phyloP scores from a whole-genome alignment of 495 filamentous ascomycete species.

The Thermochaetoides thermophila region DNA sequence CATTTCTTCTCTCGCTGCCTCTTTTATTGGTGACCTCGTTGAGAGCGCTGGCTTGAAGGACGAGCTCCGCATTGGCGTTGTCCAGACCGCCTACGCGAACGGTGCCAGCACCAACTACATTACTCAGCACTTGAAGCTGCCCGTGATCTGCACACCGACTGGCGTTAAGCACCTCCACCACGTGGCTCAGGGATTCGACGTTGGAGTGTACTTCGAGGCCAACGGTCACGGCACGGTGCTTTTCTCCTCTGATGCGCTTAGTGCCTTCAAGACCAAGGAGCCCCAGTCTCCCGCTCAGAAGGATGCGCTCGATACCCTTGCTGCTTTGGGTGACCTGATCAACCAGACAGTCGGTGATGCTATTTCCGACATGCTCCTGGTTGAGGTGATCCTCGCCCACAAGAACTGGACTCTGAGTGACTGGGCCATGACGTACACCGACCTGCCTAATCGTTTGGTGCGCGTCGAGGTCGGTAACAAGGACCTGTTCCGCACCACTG shows the following conservation, averaged over 20 bases:
- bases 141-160: conserved; percentile 83
- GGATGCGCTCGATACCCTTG: conserved; percentile 64
- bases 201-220: conserved; percentile 96
- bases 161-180: conserved; percentile 97
- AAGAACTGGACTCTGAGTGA: conserved; percentile 82
- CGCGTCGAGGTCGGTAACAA: conserved; percentile 82
- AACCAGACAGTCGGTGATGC: conserved; percentile 97
- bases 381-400: conserved; percentile 90
- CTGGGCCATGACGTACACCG: conserved; percentile 88
- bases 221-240: conserved; percentile 96
- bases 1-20: conserved; percentile 86
- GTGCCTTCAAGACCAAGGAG: conserved; percentile 56
- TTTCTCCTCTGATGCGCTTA: conserved; percentile 71
- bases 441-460: conserved; percentile 87
- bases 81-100: conserved; percentile 97
- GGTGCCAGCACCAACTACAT: conserved; percentile 90
- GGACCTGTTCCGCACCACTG: conserved; percentile 72
- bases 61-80: conserved; percentile 75
- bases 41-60: conserved; percentile 61
- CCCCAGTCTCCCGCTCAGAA: conserved; percentile 87
- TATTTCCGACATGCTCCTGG: conserved; percentile 87
- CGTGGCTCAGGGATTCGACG: conserved; percentile 76
- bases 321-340: conserved; percentile 72
- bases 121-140: conserved; percentile 70
- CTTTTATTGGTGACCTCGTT: conserved; percentile 83